phyloP scores from a whole-genome alignment of 2,329 filamentous ascomycete genomes.

The Epichloe hybrida region DNA sequence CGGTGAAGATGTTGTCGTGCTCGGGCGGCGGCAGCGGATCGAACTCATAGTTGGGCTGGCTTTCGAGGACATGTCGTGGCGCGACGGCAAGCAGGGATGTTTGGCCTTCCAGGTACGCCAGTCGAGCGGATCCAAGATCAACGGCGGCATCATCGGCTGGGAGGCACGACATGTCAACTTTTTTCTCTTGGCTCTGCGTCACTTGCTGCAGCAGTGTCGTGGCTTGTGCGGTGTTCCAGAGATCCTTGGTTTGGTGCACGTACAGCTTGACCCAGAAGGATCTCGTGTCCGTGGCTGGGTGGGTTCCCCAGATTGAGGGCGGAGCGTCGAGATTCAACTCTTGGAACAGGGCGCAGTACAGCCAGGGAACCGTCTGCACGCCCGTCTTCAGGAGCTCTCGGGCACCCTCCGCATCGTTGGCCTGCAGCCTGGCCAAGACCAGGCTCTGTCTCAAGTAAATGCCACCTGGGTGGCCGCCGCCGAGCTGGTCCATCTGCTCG shows the following conservation, averaged over 20 bases:
- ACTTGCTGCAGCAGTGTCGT: constrained; percentile 56
- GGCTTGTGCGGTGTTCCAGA: constrained; percentile 72
- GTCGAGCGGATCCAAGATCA: constrained; percentile 48
- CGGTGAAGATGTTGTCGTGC: constrained; percentile 37
- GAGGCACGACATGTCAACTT: constrained; percentile 26
- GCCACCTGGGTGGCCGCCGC: constrained; percentile 24
- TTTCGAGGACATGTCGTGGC: constrained; percentile 49
- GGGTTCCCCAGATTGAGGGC: constrained; percentile 68
- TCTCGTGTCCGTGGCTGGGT: constrained; percentile 46
- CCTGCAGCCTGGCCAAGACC: constrained; percentile 61
- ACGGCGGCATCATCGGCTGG: constrained; percentile 25
- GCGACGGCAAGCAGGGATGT: constrained; percentile 57
- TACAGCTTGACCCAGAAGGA: constrained; percentile 65
- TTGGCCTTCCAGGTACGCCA: constrained; percentile 66
- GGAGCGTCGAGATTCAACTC: constrained; percentile 69
- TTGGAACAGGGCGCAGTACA: constrained; percentile 68
- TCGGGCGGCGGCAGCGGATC: constrained; percentile 66
- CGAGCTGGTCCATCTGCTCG: constrained; percentile 26
- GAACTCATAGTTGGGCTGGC: constrained; percentile 58
- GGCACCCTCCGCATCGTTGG: constrained; percentile 52
- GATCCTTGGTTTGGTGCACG: constrained; percentile 58
- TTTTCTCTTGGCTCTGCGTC: constrained; percentile 40
- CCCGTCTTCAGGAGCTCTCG: constrained; percentile 51
- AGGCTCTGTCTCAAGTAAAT: constrained; percentile 65
- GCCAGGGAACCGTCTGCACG: constrained; percentile 67